These are phyloP conservation scores for Xylaria castorea DNA, from an alignment of 495 filamentous ascomycete genomes.

Conservation along the genomic window DNA sequence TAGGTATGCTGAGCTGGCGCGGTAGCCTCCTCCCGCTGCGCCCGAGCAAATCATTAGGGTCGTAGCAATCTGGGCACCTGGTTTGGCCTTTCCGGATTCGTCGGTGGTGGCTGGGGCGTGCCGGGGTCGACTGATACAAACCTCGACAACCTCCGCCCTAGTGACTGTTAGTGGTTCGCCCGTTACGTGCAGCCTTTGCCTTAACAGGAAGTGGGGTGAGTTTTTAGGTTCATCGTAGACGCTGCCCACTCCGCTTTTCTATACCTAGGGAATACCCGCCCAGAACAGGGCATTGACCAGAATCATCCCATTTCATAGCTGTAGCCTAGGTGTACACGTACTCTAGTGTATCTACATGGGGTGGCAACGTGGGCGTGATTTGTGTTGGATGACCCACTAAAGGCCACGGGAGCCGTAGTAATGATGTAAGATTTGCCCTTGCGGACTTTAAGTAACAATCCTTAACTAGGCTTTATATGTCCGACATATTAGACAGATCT, in stretches of 20 bases:
- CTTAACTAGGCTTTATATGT: too few species aligned
- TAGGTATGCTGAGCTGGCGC: conserved; percentile 8
- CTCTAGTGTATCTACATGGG: not conserved
- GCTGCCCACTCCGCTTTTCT: not conserved
- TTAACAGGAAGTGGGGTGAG: conserved; percentile 6
- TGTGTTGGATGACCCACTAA: not conserved
- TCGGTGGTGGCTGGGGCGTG: not conserved
- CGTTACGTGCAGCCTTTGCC: conserved; percentile 1
- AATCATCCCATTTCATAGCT: not conserved
- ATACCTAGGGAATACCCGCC: not conserved
- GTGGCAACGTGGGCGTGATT: conserved; percentile 11
- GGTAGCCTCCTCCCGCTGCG: not conserved
- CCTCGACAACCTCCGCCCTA: not conserved
- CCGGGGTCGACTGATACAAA: not conserved
- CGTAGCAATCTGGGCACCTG: not conserved
- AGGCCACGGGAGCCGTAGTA: conserved; percentile 9
- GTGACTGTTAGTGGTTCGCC: conserved; percentile 9
- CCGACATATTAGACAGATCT: too few species aligned
- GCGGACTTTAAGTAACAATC: not conserved
- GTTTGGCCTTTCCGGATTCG: conserved; percentile 15
- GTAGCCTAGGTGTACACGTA: conserved; percentile 3
- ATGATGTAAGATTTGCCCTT: conserved; percentile 10
- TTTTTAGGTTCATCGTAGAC: not conserved
- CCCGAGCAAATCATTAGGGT: conserved; percentile 1
- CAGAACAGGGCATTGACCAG: not conserved